phyloP scores from a whole-genome alignment of 2,329 filamentous ascomycete genomes.

The Sporothrix mexicana region DNA sequence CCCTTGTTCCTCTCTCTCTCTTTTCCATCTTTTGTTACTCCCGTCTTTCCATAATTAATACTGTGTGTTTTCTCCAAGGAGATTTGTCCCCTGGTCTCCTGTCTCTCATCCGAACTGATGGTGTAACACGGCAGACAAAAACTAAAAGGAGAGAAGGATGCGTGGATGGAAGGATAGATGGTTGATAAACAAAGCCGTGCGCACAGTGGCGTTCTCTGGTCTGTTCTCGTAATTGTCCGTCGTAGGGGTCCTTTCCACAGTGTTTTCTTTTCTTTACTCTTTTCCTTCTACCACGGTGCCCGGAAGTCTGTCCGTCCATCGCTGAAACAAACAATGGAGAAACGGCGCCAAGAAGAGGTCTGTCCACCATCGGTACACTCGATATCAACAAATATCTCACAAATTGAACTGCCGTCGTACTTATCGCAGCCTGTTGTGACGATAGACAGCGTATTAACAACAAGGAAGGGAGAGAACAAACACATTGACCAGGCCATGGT shows the following conservation, averaged over 20 bases:
- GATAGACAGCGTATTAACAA: not conserved
- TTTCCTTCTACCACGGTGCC: no score
- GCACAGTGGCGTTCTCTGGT: not conserved
- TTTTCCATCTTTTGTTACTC: not conserved
- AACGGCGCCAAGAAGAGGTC: slow-evolving; percentile 22
- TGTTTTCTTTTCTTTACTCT: no score
- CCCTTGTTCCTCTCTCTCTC: not conserved
- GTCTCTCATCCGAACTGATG: slow-evolving; percentile 8
- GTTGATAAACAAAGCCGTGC: slow-evolving; percentile 16
- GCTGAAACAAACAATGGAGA: slow-evolving; percentile 15
- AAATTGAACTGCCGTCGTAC: not conserved
- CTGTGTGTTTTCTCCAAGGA: not conserved
- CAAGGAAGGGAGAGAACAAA: not conserved
- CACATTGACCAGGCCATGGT: not conserved
- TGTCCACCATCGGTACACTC: not conserved
- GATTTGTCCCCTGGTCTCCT: no score
- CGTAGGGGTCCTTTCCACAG: not conserved
- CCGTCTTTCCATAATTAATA: no score
- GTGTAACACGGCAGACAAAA: not conserved
- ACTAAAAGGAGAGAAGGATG: no score
- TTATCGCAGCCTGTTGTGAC: not conserved
- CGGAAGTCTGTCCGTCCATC: not conserved
- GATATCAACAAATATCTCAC: not conserved
- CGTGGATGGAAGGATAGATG: not conserved
- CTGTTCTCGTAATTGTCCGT: not conserved